Percentiles rank a stretch among this genome's conserved stretches.
phyloP scores from a whole-genome alignment of 225 moss, liverwort and hornwort species.

The Bryum argenteum region DNA sequence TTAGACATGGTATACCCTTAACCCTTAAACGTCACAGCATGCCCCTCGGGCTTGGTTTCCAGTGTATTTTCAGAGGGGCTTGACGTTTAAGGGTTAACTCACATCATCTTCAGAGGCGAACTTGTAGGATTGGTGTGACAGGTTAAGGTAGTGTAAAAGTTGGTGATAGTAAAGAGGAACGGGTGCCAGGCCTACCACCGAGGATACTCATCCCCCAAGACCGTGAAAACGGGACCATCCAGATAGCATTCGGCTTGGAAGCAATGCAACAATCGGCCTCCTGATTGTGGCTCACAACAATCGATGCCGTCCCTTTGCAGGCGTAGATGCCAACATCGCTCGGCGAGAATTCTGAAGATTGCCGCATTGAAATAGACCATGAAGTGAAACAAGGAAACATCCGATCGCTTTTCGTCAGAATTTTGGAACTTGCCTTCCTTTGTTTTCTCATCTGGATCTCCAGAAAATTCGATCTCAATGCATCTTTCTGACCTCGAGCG shows the following conservation, averaged over 20 bases:
- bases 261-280: not conserved
- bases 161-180: not conserved
- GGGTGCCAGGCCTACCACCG: not conserved
- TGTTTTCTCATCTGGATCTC: slow-evolving; percentile 38
- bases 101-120: too few species aligned
- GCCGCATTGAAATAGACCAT: slow-evolving; percentile 8
- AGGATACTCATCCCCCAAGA: not conserved
- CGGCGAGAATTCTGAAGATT: not conserved
- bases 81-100: too few species aligned
- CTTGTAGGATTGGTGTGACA: too few species aligned
- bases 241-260: slow-evolving; percentile 21
- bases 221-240: slow-evolving; percentile 16
- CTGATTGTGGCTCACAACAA: not conserved
- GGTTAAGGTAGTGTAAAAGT: too few species aligned
- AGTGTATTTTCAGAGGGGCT: too few species aligned
- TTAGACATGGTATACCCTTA: too few species aligned
- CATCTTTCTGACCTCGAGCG: slow-evolving; percentile 25
- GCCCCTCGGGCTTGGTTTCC: too few species aligned
- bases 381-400: not conserved
- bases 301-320: not conserved
- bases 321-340: slow-evolving; percentile 14
- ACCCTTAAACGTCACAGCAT: too few species aligned
- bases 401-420: slow-evolving; percentile 19
- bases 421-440: slow-evolving; percentile 28
- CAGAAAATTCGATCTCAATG: slow-evolving; percentile 17